phyloP scores from a whole-genome alignment of 192 early-diverging fungal species.

The Rhizophlyctis rosea region DNA sequence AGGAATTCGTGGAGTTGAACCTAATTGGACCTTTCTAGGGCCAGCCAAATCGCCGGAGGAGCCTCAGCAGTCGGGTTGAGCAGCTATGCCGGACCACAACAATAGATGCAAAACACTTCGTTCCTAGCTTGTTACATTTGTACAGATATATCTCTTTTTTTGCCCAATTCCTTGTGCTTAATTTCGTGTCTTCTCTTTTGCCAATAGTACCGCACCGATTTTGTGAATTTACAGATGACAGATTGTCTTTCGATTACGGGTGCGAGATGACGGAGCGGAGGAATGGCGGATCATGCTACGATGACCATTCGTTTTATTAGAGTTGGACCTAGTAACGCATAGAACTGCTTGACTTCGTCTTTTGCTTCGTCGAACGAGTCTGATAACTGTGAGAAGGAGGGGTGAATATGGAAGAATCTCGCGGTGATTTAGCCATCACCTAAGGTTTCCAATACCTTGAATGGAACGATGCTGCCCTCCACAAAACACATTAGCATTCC shows the following conservation, averaged over 20 bases:
- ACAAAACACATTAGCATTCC: constrained; percentile 1
- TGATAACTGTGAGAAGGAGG: too few relatives aligned
- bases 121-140: constrained; percentile 4
- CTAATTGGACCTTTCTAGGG: background rate
- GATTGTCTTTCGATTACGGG: too few relatives aligned
- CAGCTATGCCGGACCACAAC: constrained; percentile 24
- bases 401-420: too few relatives aligned
- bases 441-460: too few relatives aligned
- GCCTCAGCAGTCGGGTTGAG: constrained; percentile 37
- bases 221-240: too few relatives aligned
- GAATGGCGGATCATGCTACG: background rate
- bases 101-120: background rate
- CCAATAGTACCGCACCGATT: too few relatives aligned
- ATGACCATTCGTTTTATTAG: background rate
- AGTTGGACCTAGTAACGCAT: constrained; percentile 2
- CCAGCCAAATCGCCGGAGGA: constrained; percentile 41
- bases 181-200: too few relatives aligned
- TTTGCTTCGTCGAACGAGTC: constrained; percentile 7
- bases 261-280: too few relatives aligned
- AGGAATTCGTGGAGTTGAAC: background rate
- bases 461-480: constrained; percentile 4
- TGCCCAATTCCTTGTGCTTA: too few relatives aligned
- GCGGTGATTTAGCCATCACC: too few relatives aligned
- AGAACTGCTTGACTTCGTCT: constrained; percentile 18
- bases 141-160: too few relatives aligned